Evolutionary conservation across 768 basidiomycete species (phyloP).

Genomic region (Hydnum rufescens): DNA sequence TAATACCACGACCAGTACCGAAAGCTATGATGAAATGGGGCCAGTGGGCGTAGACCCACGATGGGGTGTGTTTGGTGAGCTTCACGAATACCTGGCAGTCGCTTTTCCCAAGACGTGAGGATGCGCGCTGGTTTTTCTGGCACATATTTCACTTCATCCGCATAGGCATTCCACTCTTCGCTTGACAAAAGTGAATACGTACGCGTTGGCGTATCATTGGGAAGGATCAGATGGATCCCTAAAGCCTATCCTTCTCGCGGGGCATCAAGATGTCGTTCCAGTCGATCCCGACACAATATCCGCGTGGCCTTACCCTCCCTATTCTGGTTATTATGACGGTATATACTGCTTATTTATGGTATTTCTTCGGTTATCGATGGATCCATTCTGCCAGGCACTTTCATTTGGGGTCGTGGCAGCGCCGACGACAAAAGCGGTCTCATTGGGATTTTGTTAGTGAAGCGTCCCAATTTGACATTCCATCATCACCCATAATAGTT

Average conservation of each 20-base stretch:
- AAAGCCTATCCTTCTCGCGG: conserved; percentile 50
- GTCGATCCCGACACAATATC: conserved; percentile 37
- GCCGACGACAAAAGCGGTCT: conserved; percentile 61
- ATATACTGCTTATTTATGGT: background rate
- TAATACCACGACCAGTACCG: conserved; percentile 22
- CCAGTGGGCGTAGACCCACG: conserved; percentile 31
- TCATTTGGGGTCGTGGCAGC: conserved; percentile 59
- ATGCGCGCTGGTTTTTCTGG: background rate
- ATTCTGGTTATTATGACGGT: conserved; percentile 31
- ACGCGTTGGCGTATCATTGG: conserved; percentile 59
- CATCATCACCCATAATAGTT: background rate
- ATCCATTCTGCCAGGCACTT: conserved; percentile 10
- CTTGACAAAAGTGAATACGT: conserved; percentile 54
- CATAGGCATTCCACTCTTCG: conserved; percentile 35
- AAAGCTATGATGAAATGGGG: conserved; percentile 30
- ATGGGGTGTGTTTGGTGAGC: conserved; percentile 33
- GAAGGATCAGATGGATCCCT: conserved; percentile 36
- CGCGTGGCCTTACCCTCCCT: conserved; percentile 42
- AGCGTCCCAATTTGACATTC: background rate
- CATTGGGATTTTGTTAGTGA: conserved; percentile 30
- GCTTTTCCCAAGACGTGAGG: conserved; percentile 45
- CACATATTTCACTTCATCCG: background rate
- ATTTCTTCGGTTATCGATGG: background rate
- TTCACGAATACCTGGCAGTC: conserved; percentile 34
- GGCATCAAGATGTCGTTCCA: conserved; percentile 57